Evolutionary conservation across 202 grass and related monocot species (phyloP).

Genomic region (Carex arenaria): DNA sequence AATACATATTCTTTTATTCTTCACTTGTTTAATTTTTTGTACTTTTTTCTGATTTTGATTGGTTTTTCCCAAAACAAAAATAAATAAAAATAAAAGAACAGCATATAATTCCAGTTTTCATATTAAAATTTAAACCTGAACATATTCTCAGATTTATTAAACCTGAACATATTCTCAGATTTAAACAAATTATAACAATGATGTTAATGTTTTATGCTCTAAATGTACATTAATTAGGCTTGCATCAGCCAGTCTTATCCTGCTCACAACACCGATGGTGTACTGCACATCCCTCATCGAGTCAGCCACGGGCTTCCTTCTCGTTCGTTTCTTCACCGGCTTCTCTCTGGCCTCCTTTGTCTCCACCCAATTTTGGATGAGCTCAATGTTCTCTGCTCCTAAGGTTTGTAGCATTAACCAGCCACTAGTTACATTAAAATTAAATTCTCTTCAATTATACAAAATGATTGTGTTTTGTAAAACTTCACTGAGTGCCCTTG

Average conservation of each 20-base stretch:
- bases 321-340: constrained; percentile 83
- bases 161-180: background rate
- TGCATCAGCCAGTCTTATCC: constrained; percentile 59
- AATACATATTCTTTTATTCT: background rate
- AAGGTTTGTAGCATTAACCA: constrained; percentile 7
- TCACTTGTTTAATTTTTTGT: background rate
- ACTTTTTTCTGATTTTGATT: background rate
- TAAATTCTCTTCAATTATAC: background rate
- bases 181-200: background rate
- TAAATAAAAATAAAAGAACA: background rate
- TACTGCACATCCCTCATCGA: constrained; percentile 61
- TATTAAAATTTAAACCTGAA: background rate
- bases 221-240: constrained; percentile 24
- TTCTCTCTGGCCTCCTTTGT: constrained; percentile 90
- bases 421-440: background rate
- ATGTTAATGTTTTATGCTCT: background rate
- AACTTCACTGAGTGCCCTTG: background rate
- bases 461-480: no score
- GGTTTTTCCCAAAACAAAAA: background rate
- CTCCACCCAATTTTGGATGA: constrained; percentile 95
- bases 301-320: constrained; percentile 35
- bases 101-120: background rate
- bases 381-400: constrained; percentile 77
- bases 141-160: background rate
- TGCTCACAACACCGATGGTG: constrained; percentile 70